Evolutionary conservation across 176 grass and related monocot species (phyloP), one percentile per base, ranked within the genome.

Genomic region (Lolium perenne): DNA sequence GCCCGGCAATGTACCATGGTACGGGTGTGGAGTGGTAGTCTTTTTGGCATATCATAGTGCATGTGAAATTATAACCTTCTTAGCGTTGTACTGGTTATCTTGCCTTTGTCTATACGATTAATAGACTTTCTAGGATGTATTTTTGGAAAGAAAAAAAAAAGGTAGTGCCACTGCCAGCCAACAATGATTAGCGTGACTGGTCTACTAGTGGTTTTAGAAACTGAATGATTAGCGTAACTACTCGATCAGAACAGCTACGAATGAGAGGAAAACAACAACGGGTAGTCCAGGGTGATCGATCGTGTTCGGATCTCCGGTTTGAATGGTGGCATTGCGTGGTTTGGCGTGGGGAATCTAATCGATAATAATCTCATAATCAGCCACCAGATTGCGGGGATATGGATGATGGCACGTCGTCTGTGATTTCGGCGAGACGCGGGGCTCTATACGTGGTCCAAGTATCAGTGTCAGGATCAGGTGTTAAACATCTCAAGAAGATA

Each of bases 381-480:
- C 41, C 70, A 48, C 41, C 70, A 23, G 68, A 43, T 71, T 43
- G 18, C 18, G 10, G 4, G 9, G 41, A 22, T 46, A 46, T 47
- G 69, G 41, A 13, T 6, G 41, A 13, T 6, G 20, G 41, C 41
- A 43, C 41, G 20, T 47, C 41, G 41, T 47, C 41, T 43, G 9
- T 22, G 69, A 17, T 38, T 17, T 14, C 6, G 16, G 54, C 6
- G 17, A 56, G 17, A 56, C 54, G 54, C 54, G 54, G 54, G 54
- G 54, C 17, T 56, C 1, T 56, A 17, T 20, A 16, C 0, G 63
- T 35, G 25, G 60, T 63, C 60, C 65, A 40, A 38, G 38, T 46
- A 78, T 79, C 84, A 58, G 16, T 78, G 84, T 78, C 84, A 78
- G 16, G 20, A 12, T 25, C 61, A 43, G 41, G 32, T 35, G 32